phyloP scores from a whole-genome alignment of 1,139 yeast genomes.

The Diutina pseudorugosa region DNA sequence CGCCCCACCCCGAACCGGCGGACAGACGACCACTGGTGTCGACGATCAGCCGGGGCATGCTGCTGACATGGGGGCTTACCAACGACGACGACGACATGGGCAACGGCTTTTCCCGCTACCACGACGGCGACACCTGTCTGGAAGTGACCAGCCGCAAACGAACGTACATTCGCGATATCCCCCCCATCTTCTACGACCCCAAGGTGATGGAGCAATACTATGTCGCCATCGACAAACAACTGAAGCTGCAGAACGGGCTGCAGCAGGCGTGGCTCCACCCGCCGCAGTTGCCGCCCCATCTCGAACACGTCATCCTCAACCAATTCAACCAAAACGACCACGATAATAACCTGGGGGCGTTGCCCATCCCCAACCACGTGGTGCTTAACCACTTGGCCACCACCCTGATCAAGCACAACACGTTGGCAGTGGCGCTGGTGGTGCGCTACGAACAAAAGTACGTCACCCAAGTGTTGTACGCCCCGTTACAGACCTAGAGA shows the following conservation, averaged over 20 bases:
- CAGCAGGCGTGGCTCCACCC: conserved; percentile 59
- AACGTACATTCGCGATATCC: conserved; percentile 60
- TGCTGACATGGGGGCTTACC: conserved; percentile 40
- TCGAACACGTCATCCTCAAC: conserved; percentile 35
- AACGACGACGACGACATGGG: conserved; percentile 74
- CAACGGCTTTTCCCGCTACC: conserved; percentile 64
- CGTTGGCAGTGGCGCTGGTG: conserved; percentile 37
- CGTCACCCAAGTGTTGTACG: conserved; percentile 37
- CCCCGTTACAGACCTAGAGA: conserved; percentile 25
- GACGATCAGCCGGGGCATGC: neutral
- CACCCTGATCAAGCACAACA: conserved; percentile 35
- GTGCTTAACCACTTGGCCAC: conserved; percentile 38
- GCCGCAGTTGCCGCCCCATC: conserved; percentile 40
- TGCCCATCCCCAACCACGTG: conserved; percentile 38
- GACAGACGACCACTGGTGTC: neutral
- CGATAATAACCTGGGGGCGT: conserved; percentile 37
- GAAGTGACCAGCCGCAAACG: conserved; percentile 11
- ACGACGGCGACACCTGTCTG: conserved; percentile 25
- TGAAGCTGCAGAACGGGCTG: conserved; percentile 47
- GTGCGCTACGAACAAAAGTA: conserved; percentile 36
- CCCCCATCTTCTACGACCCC: conserved; percentile 82
- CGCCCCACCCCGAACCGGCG: conserved; percentile 10
- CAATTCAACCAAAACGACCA: conserved; percentile 34
- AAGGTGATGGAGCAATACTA: conserved; percentile 50
- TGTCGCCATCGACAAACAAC: conserved; percentile 58